Evolutionary conservation across 139 green algal genomes (phyloP).

Genomic region (Chlorella sp.): DNA sequence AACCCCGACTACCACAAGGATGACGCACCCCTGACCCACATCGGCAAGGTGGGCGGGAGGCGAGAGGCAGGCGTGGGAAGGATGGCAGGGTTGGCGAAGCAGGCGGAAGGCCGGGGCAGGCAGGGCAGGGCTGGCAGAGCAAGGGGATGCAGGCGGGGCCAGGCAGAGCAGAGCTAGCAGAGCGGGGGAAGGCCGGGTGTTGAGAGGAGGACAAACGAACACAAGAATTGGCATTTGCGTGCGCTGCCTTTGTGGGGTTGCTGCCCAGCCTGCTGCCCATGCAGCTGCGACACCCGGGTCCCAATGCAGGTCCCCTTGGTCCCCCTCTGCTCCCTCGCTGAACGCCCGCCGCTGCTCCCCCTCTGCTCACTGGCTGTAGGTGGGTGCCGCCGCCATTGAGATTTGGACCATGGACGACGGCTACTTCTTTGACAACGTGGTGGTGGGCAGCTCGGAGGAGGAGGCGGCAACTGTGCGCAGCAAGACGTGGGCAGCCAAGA

Average conservation of each 20-base stretch:
- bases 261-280: neutral
- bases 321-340: neutral
- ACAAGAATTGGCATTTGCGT: too few species aligned
- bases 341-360: neutral
- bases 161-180: neutral
- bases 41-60: slow-evolving; percentile 55
- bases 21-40: slow-evolving; percentile 60
- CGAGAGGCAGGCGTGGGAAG: neutral
- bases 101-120: too few species aligned
- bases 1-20: slow-evolving; percentile 83
- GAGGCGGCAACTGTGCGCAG: slow-evolving; percentile 53
- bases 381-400: slow-evolving; percentile 85
- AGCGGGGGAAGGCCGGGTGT: too few species aligned
- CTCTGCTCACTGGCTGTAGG: slow-evolving; percentile 1
- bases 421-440: slow-evolving; percentile 83
- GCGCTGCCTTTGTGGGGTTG: neutral
- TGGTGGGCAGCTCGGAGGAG: slow-evolving; percentile 10
- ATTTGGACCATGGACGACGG: slow-evolving; percentile 88
- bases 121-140: neutral
- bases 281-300: neutral
- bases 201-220: too few species aligned
- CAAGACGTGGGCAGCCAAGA: slow-evolving; percentile 66
- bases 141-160: neutral
- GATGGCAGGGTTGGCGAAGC: neutral
- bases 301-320: too few species aligned